Evolutionary conservation across 1,284 basidiomycete genomes (phyloP), one percentile per base, ranked within the genome.

Genomic region (Vanrija pseudolonga): DNA sequence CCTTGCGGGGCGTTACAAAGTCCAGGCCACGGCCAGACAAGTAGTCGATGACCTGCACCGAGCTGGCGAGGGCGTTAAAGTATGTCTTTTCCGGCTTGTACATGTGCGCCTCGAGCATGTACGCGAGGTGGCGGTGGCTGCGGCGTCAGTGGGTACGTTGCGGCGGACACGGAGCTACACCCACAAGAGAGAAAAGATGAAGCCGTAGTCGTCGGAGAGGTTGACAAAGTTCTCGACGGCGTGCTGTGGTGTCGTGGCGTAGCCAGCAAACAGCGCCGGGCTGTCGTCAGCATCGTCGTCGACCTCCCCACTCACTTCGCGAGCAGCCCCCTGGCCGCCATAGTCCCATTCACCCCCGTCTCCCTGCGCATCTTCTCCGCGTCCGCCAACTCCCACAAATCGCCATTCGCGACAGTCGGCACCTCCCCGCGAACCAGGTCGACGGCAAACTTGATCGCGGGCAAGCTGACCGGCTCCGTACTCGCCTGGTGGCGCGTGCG

Each of bases 261-360:
- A 79, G 1, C 81, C 82, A 0, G 80, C 75, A 55, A 84, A 84
- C 1, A 84, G 70, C 0, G 81, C 81, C 62, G 80, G 71, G 43
- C 64, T 63, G 39, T n/a, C 7, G 26, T 47, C 26, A 47, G 47
- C 26, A 26, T 12, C 0, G 20, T 15, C n/a, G 2, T 19, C 4
- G 6, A 9, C 20, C 17, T 20, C 28, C 15, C 23, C 15, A 78
- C 81, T 46, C 77, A 83, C 73, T 84, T 85, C 4, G 81, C 82
- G n/a, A 84, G 66, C 48, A 85, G 59, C 0, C 83, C 83, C 5
- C 83, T 62, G 0, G 83, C 83, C 47, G 78, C 82, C 83, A 85
- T 85, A 2, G 82, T 81, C 2, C 81, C 82, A 18, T 76, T 65
- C 0, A 80, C 81, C 0, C 80, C 79, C 0, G 80, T 81, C 47